phyloP scores from a whole-genome alignment of 1,284 basidiomycete species.

The Sphagnurus paluster region DNA sequence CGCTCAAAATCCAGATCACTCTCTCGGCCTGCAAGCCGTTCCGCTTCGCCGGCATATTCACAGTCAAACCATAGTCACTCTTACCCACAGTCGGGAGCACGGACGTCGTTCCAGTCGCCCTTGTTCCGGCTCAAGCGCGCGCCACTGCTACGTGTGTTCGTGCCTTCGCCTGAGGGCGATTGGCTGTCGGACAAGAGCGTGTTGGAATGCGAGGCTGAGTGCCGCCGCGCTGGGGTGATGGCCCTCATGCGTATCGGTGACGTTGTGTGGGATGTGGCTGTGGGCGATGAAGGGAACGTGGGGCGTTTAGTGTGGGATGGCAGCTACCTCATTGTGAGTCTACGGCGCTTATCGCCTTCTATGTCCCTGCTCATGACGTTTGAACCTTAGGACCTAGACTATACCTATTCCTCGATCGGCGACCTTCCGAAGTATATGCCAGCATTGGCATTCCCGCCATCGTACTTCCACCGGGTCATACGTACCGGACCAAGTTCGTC shows the following conservation, averaged over 20 bases:
- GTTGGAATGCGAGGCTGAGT: conserved; percentile 75
- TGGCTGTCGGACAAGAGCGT: conserved; percentile 81
- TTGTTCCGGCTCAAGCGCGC: conserved; percentile 67
- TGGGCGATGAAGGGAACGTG: conserved; percentile 79
- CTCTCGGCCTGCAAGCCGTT: conserved; percentile 55
- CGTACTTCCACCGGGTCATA: conserved; percentile 82
- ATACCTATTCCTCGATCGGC: conserved; percentile 69
- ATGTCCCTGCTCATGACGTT: conserved; percentile 5
- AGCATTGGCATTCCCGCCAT: conserved; percentile 74
- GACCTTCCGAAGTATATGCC: conserved; percentile 77
- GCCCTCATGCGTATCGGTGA: conserved; percentile 69
- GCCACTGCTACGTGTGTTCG: conserved; percentile 74
- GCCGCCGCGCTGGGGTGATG: conserved; percentile 61
- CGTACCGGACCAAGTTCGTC: conserved; percentile 54
- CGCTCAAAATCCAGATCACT: too few relatives aligned
- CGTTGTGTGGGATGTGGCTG: conserved; percentile 80
- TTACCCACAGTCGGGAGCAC: conserved; percentile 1
- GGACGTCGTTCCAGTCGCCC: conserved; percentile 59
- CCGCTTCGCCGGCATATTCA: conserved; percentile 60
- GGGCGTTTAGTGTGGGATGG: conserved; percentile 83
- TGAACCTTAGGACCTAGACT: conserved; percentile 69
- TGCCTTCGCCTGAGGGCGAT: conserved; percentile 77
- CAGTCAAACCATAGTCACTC: conserved; percentile 32
- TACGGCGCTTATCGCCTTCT: conserved; percentile 6
- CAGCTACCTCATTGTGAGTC: conserved; percentile 72